Conservation (phyloP, 2,329 filamentous ascomycete genomes). For the Colletotrichum sp. region DNA sequence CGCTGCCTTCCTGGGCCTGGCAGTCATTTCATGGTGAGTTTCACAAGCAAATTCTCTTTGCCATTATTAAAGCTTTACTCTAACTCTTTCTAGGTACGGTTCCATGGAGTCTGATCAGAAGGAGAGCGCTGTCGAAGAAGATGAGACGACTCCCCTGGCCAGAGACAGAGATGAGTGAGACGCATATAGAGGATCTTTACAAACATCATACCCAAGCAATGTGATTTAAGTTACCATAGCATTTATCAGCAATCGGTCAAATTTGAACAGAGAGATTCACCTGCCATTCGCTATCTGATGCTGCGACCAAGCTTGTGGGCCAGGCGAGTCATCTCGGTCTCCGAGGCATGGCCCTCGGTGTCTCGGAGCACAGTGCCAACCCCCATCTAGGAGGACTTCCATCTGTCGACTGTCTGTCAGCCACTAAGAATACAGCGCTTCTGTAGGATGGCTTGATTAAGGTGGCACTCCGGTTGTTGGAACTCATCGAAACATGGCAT, state of each 20-base stretch:
- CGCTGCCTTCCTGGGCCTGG: slow-evolving; percentile 19
- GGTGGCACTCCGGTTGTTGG: rapidly evolving
- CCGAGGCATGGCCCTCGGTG: not conserved
- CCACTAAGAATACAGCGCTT: not conserved
- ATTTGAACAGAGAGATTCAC: not conserved
- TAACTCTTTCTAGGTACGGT: slow-evolving; percentile 2
- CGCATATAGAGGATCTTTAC: not conserved
- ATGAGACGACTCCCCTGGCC: not conserved
- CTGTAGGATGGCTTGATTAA: not conserved
- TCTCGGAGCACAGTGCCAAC: not conserved
- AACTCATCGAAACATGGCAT: not conserved
- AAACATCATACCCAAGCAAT: not conserved
- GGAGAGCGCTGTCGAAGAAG: not conserved
- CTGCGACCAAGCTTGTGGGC: not conserved
- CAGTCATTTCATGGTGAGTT: slow-evolving; percentile 19
- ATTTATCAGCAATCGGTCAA: not conserved
- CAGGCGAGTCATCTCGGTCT: not conserved
- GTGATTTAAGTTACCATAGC: not conserved
- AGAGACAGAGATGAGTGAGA: not conserved
- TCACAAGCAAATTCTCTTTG: not conserved
- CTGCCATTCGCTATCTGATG: not conserved
- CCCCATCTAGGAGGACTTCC: not conserved
- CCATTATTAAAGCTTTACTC: not conserved
- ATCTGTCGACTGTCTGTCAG: not conserved
- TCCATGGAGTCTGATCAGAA: slow-evolving; percentile 9